A percentile compares a stretch with the other conserved stretches of the same genome.
These are phyloP conservation scores for Russula griseocarnosa DNA, from an alignment of 768 basidiomycete genomes.

Conservation along the genomic window DNA sequence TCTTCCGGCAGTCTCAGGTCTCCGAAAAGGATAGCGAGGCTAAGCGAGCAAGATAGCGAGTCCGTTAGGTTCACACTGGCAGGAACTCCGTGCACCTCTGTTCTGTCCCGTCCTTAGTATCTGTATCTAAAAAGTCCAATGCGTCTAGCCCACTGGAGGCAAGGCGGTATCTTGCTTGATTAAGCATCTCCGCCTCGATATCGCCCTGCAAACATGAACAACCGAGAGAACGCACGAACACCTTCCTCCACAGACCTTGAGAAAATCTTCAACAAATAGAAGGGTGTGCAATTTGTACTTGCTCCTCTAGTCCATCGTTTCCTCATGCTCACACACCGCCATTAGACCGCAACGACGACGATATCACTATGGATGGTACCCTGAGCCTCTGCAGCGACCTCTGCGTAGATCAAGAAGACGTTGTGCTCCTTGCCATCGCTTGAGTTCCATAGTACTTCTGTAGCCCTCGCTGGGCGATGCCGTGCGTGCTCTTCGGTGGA, in stretches of 20 bases:
- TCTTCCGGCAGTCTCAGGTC: slow-evolving; percentile 16
- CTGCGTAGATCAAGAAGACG: slow-evolving; percentile 69
- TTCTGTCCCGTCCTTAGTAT: not conserved
- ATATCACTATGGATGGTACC: slow-evolving; percentile 76
- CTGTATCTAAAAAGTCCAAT: not conserved
- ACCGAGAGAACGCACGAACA: slow-evolving; percentile 37
- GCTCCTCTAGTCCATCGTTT: not conserved
- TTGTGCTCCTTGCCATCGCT: slow-evolving; percentile 76
- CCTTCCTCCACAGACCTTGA: slow-evolving; percentile 38
- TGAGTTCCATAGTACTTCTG: too few species aligned
- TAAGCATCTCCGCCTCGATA: slow-evolving; percentile 63
- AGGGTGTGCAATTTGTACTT: slow-evolving; percentile 34
- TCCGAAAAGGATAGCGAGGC: slow-evolving; percentile 22
- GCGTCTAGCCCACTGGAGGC: slow-evolving; percentile 50
- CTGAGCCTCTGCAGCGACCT: slow-evolving; percentile 71
- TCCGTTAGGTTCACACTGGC: slow-evolving; percentile 21
- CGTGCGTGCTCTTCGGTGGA: too few species aligned
- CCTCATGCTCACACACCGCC: not conserved
- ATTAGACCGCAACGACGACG: slow-evolving; percentile 53
- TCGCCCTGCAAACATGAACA: slow-evolving; percentile 68
- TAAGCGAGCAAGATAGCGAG: too few species aligned
- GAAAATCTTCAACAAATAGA: slow-evolving; percentile 43
- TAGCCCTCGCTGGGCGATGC: too few species aligned
- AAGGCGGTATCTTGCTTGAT: slow-evolving; percentile 63
- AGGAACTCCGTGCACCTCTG: slow-evolving; percentile 20